phyloP scores from a whole-genome alignment of 1,139 yeast species.

The Pneumocystis oryctolagi region DNA sequence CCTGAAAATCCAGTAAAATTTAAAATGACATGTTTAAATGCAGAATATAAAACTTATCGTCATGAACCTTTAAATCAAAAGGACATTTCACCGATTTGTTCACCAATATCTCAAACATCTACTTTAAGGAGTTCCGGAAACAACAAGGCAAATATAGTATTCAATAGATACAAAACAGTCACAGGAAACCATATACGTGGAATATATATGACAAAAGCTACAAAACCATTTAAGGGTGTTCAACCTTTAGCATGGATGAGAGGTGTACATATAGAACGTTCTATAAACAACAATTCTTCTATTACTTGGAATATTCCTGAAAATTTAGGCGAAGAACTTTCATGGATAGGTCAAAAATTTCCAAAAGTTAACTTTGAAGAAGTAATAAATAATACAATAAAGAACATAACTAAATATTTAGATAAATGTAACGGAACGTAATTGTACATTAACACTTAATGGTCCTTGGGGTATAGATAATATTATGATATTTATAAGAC shows the following conservation, averaged over 20 bases:
- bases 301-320: slow-evolving; percentile 30
- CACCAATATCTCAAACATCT: not conserved
- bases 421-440: slow-evolving; percentile 78
- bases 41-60: slow-evolving; percentile 36
- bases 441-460: slow-evolving; percentile 52
- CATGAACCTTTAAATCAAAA: slow-evolving; percentile 30
- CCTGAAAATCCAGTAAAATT: slow-evolving; percentile 28
- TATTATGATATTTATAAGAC: slow-evolving; percentile 53
- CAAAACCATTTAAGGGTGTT: slow-evolving; percentile 1
- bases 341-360: slow-evolving; percentile 76
- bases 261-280: slow-evolving; percentile 64
- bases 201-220: slow-evolving; percentile 5
- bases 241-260: slow-evolving; percentile 78
- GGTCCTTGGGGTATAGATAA: slow-evolving; percentile 53
- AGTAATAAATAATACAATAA: not conserved
- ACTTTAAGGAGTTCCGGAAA: not conserved
- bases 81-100: slow-evolving; percentile 1
- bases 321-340: slow-evolving; percentile 80
- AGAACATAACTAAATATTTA: not conserved
- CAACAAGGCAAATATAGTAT: not conserved
- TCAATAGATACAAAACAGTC: not conserved
- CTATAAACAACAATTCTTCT: slow-evolving; percentile 27
- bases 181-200: not conserved
- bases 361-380: slow-evolving; percentile 76
- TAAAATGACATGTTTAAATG: slow-evolving; percentile 28